Evolutionary conservation across 1,284 basidiomycete genomes (phyloP), one percentile per base, ranked within the genome.

Genomic region (Ustilago xerochloae): DNA sequence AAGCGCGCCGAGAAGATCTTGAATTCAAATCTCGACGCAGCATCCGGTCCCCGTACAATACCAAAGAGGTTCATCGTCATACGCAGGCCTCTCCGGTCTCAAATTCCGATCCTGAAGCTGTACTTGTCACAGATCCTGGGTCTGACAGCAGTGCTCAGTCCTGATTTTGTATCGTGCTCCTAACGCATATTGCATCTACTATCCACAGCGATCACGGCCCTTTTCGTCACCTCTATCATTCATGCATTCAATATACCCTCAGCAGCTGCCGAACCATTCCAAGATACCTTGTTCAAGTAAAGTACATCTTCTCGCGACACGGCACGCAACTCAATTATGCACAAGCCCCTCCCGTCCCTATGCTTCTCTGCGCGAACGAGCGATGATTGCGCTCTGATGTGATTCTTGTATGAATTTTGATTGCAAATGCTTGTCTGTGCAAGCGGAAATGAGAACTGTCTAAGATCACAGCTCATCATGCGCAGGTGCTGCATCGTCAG

Each of bases 401-500:
- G 4, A 15, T 24, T 43, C 22, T 43, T 13, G 41, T 26, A 24
- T 13, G 4, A 24, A 13, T 13, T 26, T 18, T 20, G n/a, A 18
- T 36, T 36, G n/a, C n/a, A n/a, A n/a, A n/a, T n/a, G n/a, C 35
- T 6, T 36, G 35, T 36, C 35, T 36, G 35, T n/a, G n/a, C n/a
- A n/a, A n/a, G n/a, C n/a, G n/a, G 12, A 13, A 36, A 13, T 18
- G 38, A 20, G 38, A 41, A 20, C n/a, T n/a, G n/a, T n/a, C n/a
- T 41, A 20, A 22, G 9, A 5, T 16, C 26, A 56, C 22, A 61
- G 58, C 58, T 66, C 58, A 53, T 66, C 58, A n/a, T 66, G 57
- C 10, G 48, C 36, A 9, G 33, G 54, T 22, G 41, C 26, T 13
- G 41, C 49, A 20, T 24, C 53, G 35, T 32, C 18, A 7, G 15